phyloP scores from a whole-genome alignment of 176 grass and related monocot species.

The Canna indica region DNA sequence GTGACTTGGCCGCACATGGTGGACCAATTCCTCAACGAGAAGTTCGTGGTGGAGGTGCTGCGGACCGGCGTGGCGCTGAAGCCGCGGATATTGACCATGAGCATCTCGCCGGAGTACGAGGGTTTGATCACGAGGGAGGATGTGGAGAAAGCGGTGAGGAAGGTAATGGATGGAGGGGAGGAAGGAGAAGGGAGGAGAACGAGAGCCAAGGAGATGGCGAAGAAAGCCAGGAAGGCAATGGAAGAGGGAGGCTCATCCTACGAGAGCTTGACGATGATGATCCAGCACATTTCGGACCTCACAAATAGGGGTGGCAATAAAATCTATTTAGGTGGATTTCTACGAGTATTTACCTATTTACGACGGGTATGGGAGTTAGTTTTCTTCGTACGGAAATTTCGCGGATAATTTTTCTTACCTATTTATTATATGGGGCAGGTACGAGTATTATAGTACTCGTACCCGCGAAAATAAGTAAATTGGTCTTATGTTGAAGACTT shows the following conservation, averaged over 20 bases:
- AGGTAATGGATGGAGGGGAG: neutral
- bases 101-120: neutral
- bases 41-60: neutral
- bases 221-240: neutral
- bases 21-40: slow-evolving; percentile 9
- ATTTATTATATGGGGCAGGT: too few relatives aligned
- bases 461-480: too few relatives aligned
- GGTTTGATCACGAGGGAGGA: neutral
- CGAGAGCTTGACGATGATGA: neutral
- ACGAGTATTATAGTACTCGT: too few relatives aligned
- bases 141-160: neutral
- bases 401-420: too few relatives aligned
- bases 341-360: too few relatives aligned
- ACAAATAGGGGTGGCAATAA: too few relatives aligned
- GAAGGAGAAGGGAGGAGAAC: neutral
- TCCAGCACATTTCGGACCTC: neutral
- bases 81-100: neutral
- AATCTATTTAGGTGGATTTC: too few relatives aligned
- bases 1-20: neutral
- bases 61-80: neutral
- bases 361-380: too few relatives aligned
- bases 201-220: neutral
- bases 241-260: neutral
- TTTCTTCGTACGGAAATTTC: too few relatives aligned
- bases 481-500: too few relatives aligned